Base-by-base conservation (phyloP, 2,329 filamentous ascomycete species). In the Penicillium aurantiogriseum region DNA sequence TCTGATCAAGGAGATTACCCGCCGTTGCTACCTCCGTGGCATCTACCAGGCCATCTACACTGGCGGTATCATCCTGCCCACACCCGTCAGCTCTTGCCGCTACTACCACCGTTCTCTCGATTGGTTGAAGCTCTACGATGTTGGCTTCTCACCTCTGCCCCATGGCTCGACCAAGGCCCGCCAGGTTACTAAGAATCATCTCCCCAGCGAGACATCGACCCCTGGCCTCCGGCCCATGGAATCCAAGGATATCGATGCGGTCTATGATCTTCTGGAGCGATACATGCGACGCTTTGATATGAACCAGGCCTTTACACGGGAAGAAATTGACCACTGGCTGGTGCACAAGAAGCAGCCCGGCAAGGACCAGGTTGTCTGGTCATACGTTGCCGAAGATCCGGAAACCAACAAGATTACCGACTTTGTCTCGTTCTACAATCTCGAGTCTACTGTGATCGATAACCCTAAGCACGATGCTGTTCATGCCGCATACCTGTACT, bases 41-140 rank as follows among this genome's bases (percentile, higher is more conserved):
- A 88, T 95, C 64, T 97, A 89, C 83, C 94, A 99, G 77, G 94
- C 93, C 49, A 90, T 99, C 57, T 97, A 97, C 79, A 99, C 94
- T 1, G 94, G 88, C 29, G 94, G 94, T 39, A 88, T 93, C 21
- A 87, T 99, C 39, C 83, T 99, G 2, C 94, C 94, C 29, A 96
- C 88, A 38, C 94, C 94, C 5, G 85, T 99, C 62, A 92, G 90
- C 76, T 96, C 92, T 11, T 96, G 92, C 71, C 86, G 94, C 63
- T 99, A 99, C 81, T 99, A 89, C 77, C 94, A 99, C 76, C 89
- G 94, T 59, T 87, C 92, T 10, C 80, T 99, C 56, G 89, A 99
- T 78, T 99, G 94, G 94, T 83, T 92, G 75, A 97, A 99, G 80
- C 84, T 99, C 13, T 92, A 94, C 74, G 92, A 96, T 68, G 89